Base-by-base conservation (phyloP, 2,329 filamentous ascomycete species). In the Colletotrichum chrysophilum region DNA sequence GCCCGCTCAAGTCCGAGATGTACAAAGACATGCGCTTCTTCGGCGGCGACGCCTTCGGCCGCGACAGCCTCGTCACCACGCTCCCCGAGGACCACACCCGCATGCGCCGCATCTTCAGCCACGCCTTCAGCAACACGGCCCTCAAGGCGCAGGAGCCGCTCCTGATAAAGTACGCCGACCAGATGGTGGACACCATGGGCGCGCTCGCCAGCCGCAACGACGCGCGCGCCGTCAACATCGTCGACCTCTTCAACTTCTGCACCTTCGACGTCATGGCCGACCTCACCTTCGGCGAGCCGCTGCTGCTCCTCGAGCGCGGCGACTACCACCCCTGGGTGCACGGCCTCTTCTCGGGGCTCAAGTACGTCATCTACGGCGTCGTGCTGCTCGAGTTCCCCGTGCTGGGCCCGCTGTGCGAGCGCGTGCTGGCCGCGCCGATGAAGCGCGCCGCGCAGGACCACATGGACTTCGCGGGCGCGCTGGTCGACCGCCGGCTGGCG, bases 161-260 rank as follows among this genome's bases (percentile, higher is more conserved):
- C 3, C 77, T 89, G 68, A 79, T 82, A 71, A 76, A 77, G 1
- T 86, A 88, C 77, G 83, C 86, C 12, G 80, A 85, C 61, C 76
- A 86, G 21, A 82, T 88, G 65, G 81, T 88, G 48, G 68, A 79
- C 14, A 60, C 69, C 13, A 75, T 75, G 73, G 82, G 80, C 38
- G 74, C 88, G 43, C 79, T 79, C 24, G 14, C 12, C 69, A 6
- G 21, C 5, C 65, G 65, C 38, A 18, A 68, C n/a, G 43, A 48
- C 9, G 74, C 58, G 1, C n/a, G 32, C 21, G 16, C 36, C 36
- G 16, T 75, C 55, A 72, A 75, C 62, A 18, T 75, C n/a, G 73
- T 75, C 28, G 73, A 75, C 62, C 55, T 75, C 26, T 82, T 78
- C 77, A 80, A 79, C 68, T 81, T 70, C 24, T 75, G 77, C 26